Conservation (phyloP, 2,329 filamentous ascomycete species). For the Arthrobotrys entomopaga region DNA sequence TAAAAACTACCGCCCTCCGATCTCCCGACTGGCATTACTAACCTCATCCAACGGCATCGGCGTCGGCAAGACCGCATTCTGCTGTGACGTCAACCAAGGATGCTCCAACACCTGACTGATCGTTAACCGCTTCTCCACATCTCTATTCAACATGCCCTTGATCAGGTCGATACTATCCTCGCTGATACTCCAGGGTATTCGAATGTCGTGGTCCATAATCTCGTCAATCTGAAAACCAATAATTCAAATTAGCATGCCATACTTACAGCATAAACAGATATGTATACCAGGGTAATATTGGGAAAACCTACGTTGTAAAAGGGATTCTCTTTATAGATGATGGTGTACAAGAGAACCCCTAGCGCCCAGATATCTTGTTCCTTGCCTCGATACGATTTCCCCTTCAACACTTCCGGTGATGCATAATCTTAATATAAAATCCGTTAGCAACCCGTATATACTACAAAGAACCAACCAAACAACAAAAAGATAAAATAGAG, state of each 20-base stretch:
- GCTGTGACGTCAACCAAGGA: constrained; percentile 73
- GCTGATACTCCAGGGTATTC: constrained; percentile 87
- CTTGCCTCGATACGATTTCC: constrained; percentile 89
- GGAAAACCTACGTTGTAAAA: constrained; percentile 78
- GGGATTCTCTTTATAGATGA: constrained; percentile 99
- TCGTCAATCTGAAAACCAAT: constrained; percentile 75
- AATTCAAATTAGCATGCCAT: constrained; percentile 5
- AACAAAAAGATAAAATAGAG: constrained; percentile 38
- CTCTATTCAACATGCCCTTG: constrained; percentile 88
- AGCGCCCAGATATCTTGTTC: constrained; percentile 99
- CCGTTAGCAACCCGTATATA: background rate
- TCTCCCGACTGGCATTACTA: constrained; percentile 41
- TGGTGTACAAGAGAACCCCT: constrained; percentile 95
- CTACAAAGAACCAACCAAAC: constrained; percentile 1
- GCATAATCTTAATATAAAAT: constrained; percentile 84
- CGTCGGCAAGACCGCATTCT: constrained; percentile 45
- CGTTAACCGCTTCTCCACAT: constrained; percentile 82
- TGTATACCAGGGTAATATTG: background rate
- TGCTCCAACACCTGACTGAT: constrained; percentile 89
- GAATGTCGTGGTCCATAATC: constrained; percentile 95
- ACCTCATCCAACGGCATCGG: constrained; percentile 32
- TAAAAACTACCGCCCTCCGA: constrained; percentile 32
- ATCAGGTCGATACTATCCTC: constrained; percentile 94
- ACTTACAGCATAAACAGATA: background rate
- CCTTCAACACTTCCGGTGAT: constrained; percentile 94